Evolutionary conservation across 768 basidiomycete genomes (phyloP), one percentile per base, ranked within the genome.

Genomic region (Boletus patriciae): DNA sequence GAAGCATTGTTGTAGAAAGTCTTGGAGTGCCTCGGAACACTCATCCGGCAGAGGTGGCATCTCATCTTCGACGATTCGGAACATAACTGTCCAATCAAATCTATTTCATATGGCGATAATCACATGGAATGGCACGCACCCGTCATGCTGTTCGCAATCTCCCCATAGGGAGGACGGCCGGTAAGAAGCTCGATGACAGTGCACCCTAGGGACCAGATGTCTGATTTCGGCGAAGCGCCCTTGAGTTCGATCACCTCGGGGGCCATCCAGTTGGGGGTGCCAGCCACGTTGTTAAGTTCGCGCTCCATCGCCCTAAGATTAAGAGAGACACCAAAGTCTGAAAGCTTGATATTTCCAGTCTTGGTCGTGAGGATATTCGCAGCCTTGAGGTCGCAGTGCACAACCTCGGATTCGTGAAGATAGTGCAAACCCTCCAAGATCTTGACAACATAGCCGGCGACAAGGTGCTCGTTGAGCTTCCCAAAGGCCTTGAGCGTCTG

Each of bases 201-300:
- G 68, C 95, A 97, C 1, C 86, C 96, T 60, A 99, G 73, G 0
- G 94, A 96, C 94, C 94, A 97, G 33, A 97, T 95, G 69, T 97
- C 94, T 27, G 92, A 88, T 65, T 94, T 94, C 0, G 88, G 80
- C n/a, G 91, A 89, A 9, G 96, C 92, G 4, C 95, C 95, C 70
- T 94, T 90, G 53, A 98, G 82, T 69, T 94, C 88, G 59, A 99
- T 98, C 49, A 98, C 92, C 73, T 99, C 96, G 3, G 96, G 96
- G 12, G 95, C 95, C 94, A 99, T 98, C 96, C 96, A 99, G 66
- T 98, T 96, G 15, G 96, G 96, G 11, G 96, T 99, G 11, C 96
- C 96, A 9, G 90, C 88, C 27, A 93, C 89, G 63, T 90, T 90
- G 69, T 90, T 87, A 63, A 84, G 87, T 67, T 92, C 89, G 25